Conservation (phyloP, 805 yeast species). For the Zygosaccharomyces gambellarensis region DNA sequence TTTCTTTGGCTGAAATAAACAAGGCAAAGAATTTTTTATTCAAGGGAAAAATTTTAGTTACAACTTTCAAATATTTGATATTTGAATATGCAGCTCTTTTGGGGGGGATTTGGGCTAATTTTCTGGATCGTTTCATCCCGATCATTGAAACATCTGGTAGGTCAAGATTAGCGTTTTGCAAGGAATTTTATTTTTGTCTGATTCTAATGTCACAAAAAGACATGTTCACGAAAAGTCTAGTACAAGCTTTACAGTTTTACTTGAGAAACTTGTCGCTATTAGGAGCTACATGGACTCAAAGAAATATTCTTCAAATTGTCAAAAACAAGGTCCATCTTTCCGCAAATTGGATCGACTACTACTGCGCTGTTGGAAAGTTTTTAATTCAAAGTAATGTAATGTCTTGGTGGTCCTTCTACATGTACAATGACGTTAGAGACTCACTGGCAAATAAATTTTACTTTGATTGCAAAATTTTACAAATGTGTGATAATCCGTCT, state of each 20-base stretch:
- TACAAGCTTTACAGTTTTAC: slow-evolving; percentile 10
- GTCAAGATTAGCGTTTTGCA: slow-evolving; percentile 11
- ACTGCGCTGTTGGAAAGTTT: slow-evolving; percentile 24
- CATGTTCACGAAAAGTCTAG: background rate
- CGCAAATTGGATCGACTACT: slow-evolving; percentile 20
- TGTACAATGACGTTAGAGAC: slow-evolving; percentile 22
- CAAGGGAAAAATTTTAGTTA: slow-evolving; percentile 12
- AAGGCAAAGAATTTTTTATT: slow-evolving; percentile 12
- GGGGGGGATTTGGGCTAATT: slow-evolving; percentile 11
- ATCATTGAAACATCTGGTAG: slow-evolving; percentile 4
- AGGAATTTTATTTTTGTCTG: slow-evolving; percentile 14
- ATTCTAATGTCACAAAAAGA: slow-evolving; percentile 8
- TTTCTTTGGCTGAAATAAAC: slow-evolving; percentile 12
- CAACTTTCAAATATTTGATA: slow-evolving; percentile 8
- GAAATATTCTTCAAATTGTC: slow-evolving; percentile 20
- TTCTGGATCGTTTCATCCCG: slow-evolving; percentile 10
- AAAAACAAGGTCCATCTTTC: slow-evolving; percentile 15
- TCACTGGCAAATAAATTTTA: slow-evolving; percentile 11
- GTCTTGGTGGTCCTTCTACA: slow-evolving; percentile 33
- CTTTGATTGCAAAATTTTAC: slow-evolving; percentile 19
- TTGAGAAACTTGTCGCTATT: slow-evolving; percentile 11
- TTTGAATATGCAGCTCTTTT: background rate
- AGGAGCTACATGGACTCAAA: slow-evolving; percentile 23
- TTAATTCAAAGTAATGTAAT: slow-evolving; percentile 18
- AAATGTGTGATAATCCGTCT: slow-evolving; percentile 23